Base-by-base conservation (phyloP, 2,329 filamentous ascomycete genomes). In the Ceratocystis cubensis region DNA sequence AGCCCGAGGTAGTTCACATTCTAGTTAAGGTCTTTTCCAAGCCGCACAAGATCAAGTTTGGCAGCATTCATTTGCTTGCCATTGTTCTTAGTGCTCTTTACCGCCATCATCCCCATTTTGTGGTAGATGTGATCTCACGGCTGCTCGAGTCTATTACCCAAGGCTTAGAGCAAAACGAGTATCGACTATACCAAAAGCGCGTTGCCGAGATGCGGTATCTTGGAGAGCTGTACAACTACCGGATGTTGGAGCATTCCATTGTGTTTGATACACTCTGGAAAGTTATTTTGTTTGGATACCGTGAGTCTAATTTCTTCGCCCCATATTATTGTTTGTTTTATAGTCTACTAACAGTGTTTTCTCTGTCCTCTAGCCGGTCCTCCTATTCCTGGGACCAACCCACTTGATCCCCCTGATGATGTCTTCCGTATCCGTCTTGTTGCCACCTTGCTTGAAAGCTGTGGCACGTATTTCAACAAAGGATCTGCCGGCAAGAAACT, bases 131-230 rank as follows among this genome's bases (percentile, higher is more conserved):
- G 61, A 90, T 99, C 69, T 94, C 99, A 74, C 91, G 93, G 70
- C 78, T 97, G 5, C 80, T 97, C 17, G 95, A 99, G 75, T 88
- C 89, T 5, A 88, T 99, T 70, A 88, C 84, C 0, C 83, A 95
- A 70, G 94, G 94, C 0, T 80, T 99, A 1, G 94, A 99, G 75
- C 85, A 92, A 71, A 97, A 97, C 72, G 94, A 99, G 74, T 99
- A 96, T 81, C 92, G 95, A 72, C 95, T 91, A 77, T 96, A 96
- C 73, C 94, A 99, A 76, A 88, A 92, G 68, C 88, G 94, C 25
- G 87, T 99, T 69, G 90, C 95, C 2, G 93, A 97, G 75, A 90
- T 96, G 72, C 97, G 96, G 74, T 99, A 96, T 74, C 81, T 99
- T 4, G 92, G 90, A 25, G 94, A 99, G 76, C 83, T 99, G 8